Base-by-base conservation (phyloP, 257 asterid genomes). In the Primulina eburnea region DNA sequence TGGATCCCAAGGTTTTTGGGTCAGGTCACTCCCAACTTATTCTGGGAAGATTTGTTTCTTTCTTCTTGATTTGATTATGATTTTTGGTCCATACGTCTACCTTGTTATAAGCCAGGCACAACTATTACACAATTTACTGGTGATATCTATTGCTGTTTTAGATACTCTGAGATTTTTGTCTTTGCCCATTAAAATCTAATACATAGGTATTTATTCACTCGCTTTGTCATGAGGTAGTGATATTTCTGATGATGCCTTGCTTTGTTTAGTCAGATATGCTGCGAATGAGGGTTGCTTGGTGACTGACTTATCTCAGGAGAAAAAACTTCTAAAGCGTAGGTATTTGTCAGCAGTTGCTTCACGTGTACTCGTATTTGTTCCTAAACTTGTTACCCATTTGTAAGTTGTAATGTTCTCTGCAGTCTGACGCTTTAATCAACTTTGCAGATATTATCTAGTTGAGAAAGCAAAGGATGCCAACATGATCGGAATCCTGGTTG, bases 381-480 rank as follows among this genome's bases (percentile, higher is more conserved):
- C 37, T 72, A 24, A 55, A 33, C 63, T 73, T 60, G 20, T 61
- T 37, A 60, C 59, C 30, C 68, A 26, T 69, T 67, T 70, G 58
- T 65, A 59, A 26, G 63, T 67, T 72, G 62, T 68, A 53, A 59
- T 43, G 47, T 57, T 63, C 18, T 66, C 38, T 18, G 67, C 32
- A 35, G 12, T 64, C n/a, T 71, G 58, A 61, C 40, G 26, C 56
- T 37, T 53, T 10, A 7, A 76, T 62, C 62, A 68, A 73, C 58
- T 63, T 64, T 66, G 78, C 85, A 93, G 99, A 82, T 93, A 93
- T 80, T 93, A 84, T 85, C 88, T 93, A 66, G 90, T 90, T 72
- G 96, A 93, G 81, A 93, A 93, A 72, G 96, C 97, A 62, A 93
- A 90, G 87, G 99, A 93, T 84, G 99, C 99, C 62, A 87, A 82